These are phyloP conservation scores for Salix brachista DNA, from an alignment of 345 rosid genomes.

Conservation along the genomic window DNA sequence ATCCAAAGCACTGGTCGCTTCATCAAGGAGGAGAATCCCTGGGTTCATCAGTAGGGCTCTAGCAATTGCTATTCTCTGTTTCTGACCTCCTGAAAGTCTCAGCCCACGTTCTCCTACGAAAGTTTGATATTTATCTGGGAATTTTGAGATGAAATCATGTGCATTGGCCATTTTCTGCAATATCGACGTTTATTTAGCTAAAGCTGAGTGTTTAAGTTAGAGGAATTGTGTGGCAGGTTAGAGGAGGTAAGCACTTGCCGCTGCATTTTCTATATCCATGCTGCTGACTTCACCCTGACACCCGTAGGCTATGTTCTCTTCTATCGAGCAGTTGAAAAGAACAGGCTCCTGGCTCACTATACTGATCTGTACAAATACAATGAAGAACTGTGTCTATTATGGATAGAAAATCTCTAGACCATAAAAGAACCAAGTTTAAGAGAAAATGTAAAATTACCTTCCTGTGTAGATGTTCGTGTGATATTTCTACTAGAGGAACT, in stretches of 20 bases:
- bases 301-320: slow-evolving; percentile 68
- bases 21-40: slow-evolving; percentile 71
- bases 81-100: slow-evolving; percentile 94
- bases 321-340: slow-evolving; percentile 59
- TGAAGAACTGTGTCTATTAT: not conserved
- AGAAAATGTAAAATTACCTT: slow-evolving; percentile 39
- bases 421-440: not conserved
- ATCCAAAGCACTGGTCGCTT: slow-evolving; percentile 96
- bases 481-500: slow-evolving; percentile 69
- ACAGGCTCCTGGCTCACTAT: slow-evolving; percentile 98
- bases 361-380: slow-evolving; percentile 42
- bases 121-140: slow-evolving; percentile 77
- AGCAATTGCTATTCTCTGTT: slow-evolving; percentile 86
- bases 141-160: slow-evolving; percentile 69
- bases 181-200: not conserved
- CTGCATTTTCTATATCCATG: slow-evolving; percentile 57
- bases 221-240: not conserved
- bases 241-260: slow-evolving; percentile 44
- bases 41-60: slow-evolving; percentile 92
- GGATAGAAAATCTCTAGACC: not conserved
- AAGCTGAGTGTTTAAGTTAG: not conserved
- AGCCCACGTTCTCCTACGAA: slow-evolving; percentile 85
- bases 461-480: slow-evolving; percentile 74
- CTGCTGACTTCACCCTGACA: slow-evolving; percentile 52
- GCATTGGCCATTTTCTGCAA: slow-evolving; percentile 98